These are phyloP conservation scores for Funneliformis caledonium DNA, from an alignment of 371 early-diverging fungal species.

Conservation along the genomic window DNA sequence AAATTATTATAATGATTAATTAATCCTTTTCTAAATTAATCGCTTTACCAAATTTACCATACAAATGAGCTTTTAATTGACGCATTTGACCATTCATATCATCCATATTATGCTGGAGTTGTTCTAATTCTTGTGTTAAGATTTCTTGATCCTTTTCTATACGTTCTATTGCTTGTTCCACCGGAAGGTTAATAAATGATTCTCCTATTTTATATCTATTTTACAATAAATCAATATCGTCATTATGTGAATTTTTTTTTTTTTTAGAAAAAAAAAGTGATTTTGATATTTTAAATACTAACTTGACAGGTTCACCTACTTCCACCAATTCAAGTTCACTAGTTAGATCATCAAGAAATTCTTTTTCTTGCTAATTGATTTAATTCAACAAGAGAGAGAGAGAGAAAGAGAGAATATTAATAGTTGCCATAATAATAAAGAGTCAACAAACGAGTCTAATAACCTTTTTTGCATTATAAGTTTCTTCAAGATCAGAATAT, in stretches of 20 bases:
- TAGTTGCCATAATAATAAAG: background rate
- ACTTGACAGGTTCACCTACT: constrained; percentile 72
- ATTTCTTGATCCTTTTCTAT: constrained; percentile 66
- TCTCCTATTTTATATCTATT: constrained; percentile 87
- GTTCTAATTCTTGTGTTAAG: constrained; percentile 65
- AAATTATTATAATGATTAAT: no score
- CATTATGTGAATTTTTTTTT: background rate
- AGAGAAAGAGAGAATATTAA: background rate
- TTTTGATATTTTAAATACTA: background rate
- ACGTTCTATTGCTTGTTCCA: constrained; percentile 75
- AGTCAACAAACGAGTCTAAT: background rate
- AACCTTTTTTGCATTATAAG: constrained; percentile 83
- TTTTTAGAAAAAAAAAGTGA: background rate
- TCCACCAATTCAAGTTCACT: constrained; percentile 91
- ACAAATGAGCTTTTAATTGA: constrained; percentile 81
- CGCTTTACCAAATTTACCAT: constrained; percentile 90
- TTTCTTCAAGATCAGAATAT: constrained; percentile 78
- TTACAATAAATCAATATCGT: background rate
- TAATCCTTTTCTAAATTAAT: constrained; percentile 91
- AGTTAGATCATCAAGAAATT: constrained; percentile 90
- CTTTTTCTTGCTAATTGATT: constrained; percentile 71
- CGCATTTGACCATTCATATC: constrained; percentile 76
- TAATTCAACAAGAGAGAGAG: background rate
- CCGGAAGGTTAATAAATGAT: constrained; percentile 78
- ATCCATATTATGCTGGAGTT: constrained; percentile 69